Evolutionary conservation across 2,329 filamentous ascomycete genomes (phyloP).

Genomic region (Aspergillus neotritici): DNA sequence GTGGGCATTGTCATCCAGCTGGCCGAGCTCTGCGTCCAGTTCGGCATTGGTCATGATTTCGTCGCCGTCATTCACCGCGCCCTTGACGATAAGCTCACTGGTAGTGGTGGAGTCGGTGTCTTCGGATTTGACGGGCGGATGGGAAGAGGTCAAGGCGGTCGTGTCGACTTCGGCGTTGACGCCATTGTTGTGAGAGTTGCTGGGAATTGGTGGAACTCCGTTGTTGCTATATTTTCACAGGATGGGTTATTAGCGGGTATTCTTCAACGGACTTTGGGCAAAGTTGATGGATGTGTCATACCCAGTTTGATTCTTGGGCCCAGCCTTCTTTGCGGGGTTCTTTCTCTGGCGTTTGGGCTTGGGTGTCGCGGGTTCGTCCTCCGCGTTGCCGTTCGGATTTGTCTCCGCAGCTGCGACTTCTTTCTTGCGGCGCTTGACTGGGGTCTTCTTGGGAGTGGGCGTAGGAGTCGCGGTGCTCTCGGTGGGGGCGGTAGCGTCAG

Average conservation of each 20-base stretch:
- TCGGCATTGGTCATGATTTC: constrained; percentile 5
- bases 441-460: constrained; percentile 14
- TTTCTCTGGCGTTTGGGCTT: constrained; percentile 21
- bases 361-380: constrained; percentile 6
- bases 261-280: too few relatives aligned
- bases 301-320: not conserved
- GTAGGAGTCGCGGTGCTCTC: not conserved
- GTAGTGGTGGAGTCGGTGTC: too few relatives aligned
- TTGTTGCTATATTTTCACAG: not conserved
- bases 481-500: not conserved
- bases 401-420: constrained; percentile 4
- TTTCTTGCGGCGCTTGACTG: constrained; percentile 18
- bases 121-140: too few relatives aligned
- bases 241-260: too few relatives aligned
- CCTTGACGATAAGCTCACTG: too few relatives aligned
- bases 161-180: too few relatives aligned
- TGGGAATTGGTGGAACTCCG: not conserved
- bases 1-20: constrained; percentile 2
- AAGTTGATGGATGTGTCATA: too few relatives aligned
- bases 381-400: constrained; percentile 4
- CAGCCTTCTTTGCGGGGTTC: constrained; percentile 14
- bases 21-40: constrained; percentile 11
- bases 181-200: too few relatives aligned
- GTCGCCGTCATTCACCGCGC: constrained; percentile 5
- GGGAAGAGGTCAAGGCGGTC: too few relatives aligned